Base-by-base conservation (phyloP, 2,329 filamentous ascomycete species). In the Trichoderma harzianum region DNA sequence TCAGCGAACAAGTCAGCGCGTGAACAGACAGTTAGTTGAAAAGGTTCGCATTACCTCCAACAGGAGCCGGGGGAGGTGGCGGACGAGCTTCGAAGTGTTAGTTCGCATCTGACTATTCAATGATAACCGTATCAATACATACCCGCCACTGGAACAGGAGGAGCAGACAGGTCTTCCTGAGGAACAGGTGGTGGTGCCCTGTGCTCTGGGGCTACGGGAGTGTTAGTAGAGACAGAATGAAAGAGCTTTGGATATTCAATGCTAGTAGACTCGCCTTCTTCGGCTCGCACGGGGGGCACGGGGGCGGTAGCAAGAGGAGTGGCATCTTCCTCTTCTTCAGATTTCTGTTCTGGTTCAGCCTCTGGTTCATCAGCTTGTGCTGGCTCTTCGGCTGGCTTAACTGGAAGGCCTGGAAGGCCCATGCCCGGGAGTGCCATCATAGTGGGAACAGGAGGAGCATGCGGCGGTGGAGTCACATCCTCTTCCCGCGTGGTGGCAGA, bases 401-500 rank as follows among this genome's bases (percentile, higher is more conserved):
- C 86, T 74, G 86, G 86, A 71, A 86, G 57, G 32, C 36, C 67
- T 74, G 86, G 86, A 71, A 86, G 57, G n/a, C 36, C 67, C 67
- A 69, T 89, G 11, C 93, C 93, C 16, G 93, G 93, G 72, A 97
- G 82, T 79, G 87, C 84, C 84, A 91, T 90, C 82, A 89, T 86
- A 12, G 82, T 84, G 5, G 89, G 88, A 24, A 91, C 82, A 7
- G 89, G 87, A 43, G 88, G 86, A 62, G 79, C 78, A 47, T 82
- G 82, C 70, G 81, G 76, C 64, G 79, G 79, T 3, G 86, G 83
- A 21, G 85, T 84, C 0, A 81, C 76, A 28, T 81, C 79, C 65
- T 87, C 84, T 6, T 85, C 83, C 5, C 79, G 79, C 47, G 84
- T 81, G 71, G 87, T 86, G 61, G 80, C 72, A 6, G 83, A 57